Conservation (phyloP, 2,329 filamentous ascomycete genomes). For the Aspergillus phoenicis region DNA sequence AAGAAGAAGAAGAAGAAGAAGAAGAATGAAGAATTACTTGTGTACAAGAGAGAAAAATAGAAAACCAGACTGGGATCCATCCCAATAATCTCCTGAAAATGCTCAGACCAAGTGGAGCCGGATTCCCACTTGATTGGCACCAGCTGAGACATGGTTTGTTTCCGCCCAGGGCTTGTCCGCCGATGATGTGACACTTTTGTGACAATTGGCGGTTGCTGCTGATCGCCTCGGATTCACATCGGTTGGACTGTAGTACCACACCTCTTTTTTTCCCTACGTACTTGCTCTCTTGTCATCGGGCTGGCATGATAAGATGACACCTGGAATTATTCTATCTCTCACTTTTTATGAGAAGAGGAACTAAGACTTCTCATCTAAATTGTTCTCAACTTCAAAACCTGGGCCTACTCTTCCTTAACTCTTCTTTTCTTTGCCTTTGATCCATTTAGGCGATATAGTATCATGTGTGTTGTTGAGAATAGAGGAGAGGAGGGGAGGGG, state of each 20-base stretch:
- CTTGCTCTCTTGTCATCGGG: background rate
- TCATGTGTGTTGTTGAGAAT: too few species aligned
- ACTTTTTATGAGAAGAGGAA: too few species aligned
- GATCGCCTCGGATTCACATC: background rate
- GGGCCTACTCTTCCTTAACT: too few species aligned
- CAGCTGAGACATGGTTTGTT: constrained; percentile 40
- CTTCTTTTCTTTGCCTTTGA: too few species aligned
- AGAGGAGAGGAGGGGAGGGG: too few species aligned
- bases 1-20: background rate
- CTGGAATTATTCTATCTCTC: too few species aligned
- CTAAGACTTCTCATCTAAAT: too few species aligned
- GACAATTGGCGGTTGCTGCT: constrained; percentile 15
- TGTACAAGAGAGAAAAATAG: background rate
- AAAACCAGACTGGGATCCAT: background rate
- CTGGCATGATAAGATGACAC: background rate
- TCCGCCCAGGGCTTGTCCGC: constrained; percentile 25
- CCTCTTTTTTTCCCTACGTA: background rate
- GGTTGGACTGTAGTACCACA: background rate
- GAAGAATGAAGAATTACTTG: too few species aligned
- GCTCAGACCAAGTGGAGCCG: constrained; percentile 19
- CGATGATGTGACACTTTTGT: constrained; percentile 27
- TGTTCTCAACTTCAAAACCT: too few species aligned
- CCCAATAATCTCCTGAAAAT: constrained; percentile 20
- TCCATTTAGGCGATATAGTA: too few species aligned
- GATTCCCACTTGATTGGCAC: constrained; percentile 22